Evolutionary conservation across 768 basidiomycete species (phyloP), one percentile per base, ranked within the genome.

Genomic region (Lanmaoa rubissima): DNA sequence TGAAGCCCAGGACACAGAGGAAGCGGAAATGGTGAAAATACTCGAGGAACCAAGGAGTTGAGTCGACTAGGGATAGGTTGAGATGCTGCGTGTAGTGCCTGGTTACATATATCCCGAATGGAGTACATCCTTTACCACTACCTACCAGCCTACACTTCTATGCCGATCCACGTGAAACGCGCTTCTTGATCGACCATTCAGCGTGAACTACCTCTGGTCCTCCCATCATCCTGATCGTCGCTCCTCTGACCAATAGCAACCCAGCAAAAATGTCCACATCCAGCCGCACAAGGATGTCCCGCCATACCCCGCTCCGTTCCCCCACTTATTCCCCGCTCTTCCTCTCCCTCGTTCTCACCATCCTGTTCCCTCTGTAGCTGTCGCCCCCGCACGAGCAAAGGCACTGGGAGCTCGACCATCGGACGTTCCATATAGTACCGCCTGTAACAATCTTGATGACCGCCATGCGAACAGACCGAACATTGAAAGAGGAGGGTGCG

Each of bases 201-300:
- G n/a, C 28, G 28, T n/a, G n/a, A 51, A n/a, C 21, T 47, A 21
- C 9, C 39, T 41, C 34, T 36, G 35, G 21, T 19, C 56, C 31
- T 24, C 48, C n/a, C 26, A 40, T 39, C 38, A 41, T 46, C 62
- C 46, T 34, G 54, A n/a, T 51, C 57, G 28, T 48, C 54, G 7
- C 38, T 42, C 35, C 44, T 32, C 21, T 52, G 54, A 19, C 58
- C 47, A 19, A 70, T 46, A n/a, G 77, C 75, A 16, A 80, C 82
- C 89, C 89, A 92, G 62, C 90, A 93, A 61, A 79, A 80, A 73
- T 93, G 91, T 0, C 91, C 90, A 71, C 90, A 93, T 5, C 90
- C 91, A 42, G 88, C 82, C 14, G 88, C 87, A 71, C 91, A 92
- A 0, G 77, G 79, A 66, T 88, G 85, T 4, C 85, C 89, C 13